These are phyloP conservation scores for Suhomyces maxii DNA, from an alignment of 1,139 yeast genomes.

Conservation along the genomic window DNA sequence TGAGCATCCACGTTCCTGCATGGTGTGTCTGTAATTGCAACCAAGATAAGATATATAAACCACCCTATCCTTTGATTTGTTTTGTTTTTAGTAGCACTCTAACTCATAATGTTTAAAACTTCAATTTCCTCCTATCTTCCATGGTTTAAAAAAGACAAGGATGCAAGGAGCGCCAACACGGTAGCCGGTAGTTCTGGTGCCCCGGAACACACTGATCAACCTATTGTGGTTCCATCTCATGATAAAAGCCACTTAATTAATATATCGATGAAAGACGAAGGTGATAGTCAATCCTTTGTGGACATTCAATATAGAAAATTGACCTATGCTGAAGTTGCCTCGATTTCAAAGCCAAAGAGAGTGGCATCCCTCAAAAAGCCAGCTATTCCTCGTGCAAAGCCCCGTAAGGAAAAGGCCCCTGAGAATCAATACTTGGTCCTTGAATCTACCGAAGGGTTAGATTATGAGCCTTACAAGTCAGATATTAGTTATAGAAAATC, in stretches of 20 bases:
- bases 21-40: conserved; percentile 7
- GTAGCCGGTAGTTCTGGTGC: background rate
- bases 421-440: conserved; percentile 14
- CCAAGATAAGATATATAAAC: conserved; percentile 8
- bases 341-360: conserved; percentile 22
- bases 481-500: conserved; percentile 14
- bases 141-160: conserved; percentile 20
- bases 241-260: conserved; percentile 30
- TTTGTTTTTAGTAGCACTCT: background rate
- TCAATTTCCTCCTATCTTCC: conserved; percentile 16
- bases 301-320: conserved; percentile 38
- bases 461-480: conserved; percentile 10
- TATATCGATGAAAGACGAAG: conserved; percentile 36
- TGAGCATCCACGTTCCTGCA: conserved; percentile 7
- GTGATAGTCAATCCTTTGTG: conserved; percentile 34
- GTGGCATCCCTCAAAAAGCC: conserved; percentile 3
- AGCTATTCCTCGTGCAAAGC: conserved; percentile 3
- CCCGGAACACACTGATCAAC: conserved; percentile 2
- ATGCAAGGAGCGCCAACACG: conserved; percentile 1
- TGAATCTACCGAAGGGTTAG: conserved; percentile 7
- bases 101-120: conserved; percentile 22
- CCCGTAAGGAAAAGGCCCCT: conserved; percentile 9
- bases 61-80: conserved; percentile 3
- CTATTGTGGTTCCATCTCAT: conserved; percentile 30
- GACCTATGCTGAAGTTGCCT: conserved; percentile 49